These are phyloP conservation scores for Raffaelea ambrosiae DNA, from an alignment of 2,329 filamentous ascomycete species.

Conservation along the genomic window DNA sequence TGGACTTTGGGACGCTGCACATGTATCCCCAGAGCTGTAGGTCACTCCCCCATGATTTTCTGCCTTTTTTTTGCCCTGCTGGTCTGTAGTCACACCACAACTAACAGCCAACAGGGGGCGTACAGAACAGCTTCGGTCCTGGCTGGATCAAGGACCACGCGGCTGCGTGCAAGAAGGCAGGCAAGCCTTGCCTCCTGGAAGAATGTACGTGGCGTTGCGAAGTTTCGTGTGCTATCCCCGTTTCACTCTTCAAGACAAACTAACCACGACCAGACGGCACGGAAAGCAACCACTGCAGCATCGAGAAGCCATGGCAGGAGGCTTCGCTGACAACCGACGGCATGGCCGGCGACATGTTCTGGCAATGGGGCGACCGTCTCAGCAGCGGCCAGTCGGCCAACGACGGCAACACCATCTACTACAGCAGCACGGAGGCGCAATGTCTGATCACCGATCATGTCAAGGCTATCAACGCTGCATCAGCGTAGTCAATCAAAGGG, in stretches of 20 bases:
- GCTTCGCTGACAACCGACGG: slow-evolving; percentile 22
- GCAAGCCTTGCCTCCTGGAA: slow-evolving; percentile 31
- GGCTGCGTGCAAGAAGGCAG: slow-evolving; percentile 26
- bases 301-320: slow-evolving; percentile 21
- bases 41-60: slow-evolving; percentile 4
- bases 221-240: neutral
- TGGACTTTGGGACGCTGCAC: slow-evolving; percentile 41
- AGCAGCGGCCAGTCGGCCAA: slow-evolving; percentile 29
- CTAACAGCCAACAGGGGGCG: slow-evolving; percentile 16
- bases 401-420: slow-evolving; percentile 38
- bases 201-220: slow-evolving; percentile 32
- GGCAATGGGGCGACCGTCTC: slow-evolving; percentile 31
- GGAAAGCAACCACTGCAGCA: slow-evolving; percentile 14
- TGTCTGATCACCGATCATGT: slow-evolving; percentile 38
- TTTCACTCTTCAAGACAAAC: neutral
- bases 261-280: slow-evolving; percentile 14
- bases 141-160: slow-evolving; percentile 28
- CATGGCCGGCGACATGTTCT: slow-evolving; percentile 29
- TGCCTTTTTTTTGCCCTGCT: neutral
- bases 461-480: slow-evolving; percentile 16
- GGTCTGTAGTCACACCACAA: neutral
- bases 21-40: slow-evolving; percentile 27
- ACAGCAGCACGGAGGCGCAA: slow-evolving; percentile 28
- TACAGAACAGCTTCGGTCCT: slow-evolving; percentile 24
- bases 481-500: too few relatives aligned